Evolutionary conservation across 352 stramenopile species (phyloP).

Genomic region (Globisporangium uncinulatum): DNA sequence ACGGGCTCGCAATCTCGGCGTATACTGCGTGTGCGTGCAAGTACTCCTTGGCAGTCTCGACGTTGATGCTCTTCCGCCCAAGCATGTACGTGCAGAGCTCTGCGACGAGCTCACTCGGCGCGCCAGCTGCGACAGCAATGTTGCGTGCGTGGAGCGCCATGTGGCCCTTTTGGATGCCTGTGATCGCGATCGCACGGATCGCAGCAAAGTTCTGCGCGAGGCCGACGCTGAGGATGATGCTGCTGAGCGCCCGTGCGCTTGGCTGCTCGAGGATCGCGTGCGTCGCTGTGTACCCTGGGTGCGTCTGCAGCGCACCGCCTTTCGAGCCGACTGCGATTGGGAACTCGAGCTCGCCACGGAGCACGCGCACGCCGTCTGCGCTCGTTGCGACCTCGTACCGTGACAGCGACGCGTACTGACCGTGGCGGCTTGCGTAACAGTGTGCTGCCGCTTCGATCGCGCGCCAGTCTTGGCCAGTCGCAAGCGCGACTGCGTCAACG

Average conservation of each 20-base stretch:
- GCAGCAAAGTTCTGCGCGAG: slow-evolving; percentile 86
- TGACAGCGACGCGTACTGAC: slow-evolving; percentile 77
- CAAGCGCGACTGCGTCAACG: slow-evolving; percentile 73
- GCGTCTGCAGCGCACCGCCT: slow-evolving; percentile 73
- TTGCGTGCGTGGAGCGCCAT: slow-evolving; percentile 86
- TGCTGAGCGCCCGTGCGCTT: slow-evolving; percentile 48
- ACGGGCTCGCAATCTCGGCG: slow-evolving; percentile 56
- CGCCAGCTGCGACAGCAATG: slow-evolving; percentile 76
- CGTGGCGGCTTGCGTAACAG: slow-evolving; percentile 73
- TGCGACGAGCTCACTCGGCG: slow-evolving; percentile 71
- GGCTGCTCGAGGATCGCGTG: slow-evolving; percentile 75
- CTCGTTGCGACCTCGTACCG: slow-evolving; percentile 50
- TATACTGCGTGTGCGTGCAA: slow-evolving; percentile 76
- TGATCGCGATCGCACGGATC: slow-evolving; percentile 80
- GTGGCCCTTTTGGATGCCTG: slow-evolving; percentile 83
- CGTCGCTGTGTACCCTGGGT: slow-evolving; percentile 72
- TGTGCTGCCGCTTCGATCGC: slow-evolving; percentile 80
- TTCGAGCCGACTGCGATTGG: slow-evolving; percentile 80
- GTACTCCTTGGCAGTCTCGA: slow-evolving; percentile 83
- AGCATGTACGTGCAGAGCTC: slow-evolving; percentile 87
- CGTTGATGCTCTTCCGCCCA: slow-evolving; percentile 68
- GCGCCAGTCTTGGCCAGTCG: slow-evolving; percentile 82
- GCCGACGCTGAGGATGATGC: slow-evolving; percentile 75
- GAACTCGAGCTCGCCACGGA: slow-evolving; percentile 71
- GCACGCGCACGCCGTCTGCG: slow-evolving; percentile 32